A percentile compares a stretch with the other conserved stretches of the same genome.
Evolutionary conservation across 2,329 filamentous ascomycete species (phyloP).

Genomic region (Diaporthe vexans): DNA sequence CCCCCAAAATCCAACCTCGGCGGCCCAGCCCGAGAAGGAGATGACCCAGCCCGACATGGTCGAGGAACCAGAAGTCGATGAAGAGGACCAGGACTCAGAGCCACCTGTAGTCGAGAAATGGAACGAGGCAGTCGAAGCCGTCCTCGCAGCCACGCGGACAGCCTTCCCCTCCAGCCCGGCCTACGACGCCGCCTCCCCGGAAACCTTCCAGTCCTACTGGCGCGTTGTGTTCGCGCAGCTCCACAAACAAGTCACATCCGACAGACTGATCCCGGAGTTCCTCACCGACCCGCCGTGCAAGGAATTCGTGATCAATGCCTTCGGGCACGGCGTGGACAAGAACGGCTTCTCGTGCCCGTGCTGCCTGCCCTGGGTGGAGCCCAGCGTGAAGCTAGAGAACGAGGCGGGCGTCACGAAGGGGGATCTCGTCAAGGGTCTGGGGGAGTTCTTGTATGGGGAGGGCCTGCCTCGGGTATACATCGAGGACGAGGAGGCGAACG

Average conservation of each 20-base stretch:
- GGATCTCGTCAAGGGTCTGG: not conserved
- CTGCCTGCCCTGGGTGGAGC: slow-evolving; percentile 17
- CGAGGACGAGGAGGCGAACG: not conserved
- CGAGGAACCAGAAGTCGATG: not conserved
- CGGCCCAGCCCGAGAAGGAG: not conserved
- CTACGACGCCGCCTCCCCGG: not conserved
- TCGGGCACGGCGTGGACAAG: not conserved
- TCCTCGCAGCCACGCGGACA: not conserved
- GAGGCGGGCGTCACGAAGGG: not conserved
- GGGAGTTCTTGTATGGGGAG: not conserved
- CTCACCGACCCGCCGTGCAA: slow-evolving; percentile 7
- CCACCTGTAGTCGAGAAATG: not conserved
- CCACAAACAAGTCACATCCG: not conserved
- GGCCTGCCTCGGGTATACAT: not conserved
- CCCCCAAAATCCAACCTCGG: not conserved
- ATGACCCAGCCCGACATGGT: not conserved
- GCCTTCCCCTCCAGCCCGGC: slow-evolving; percentile 2
- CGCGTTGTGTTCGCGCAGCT: slow-evolving; percentile 9
- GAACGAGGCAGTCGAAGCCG: not conserved
- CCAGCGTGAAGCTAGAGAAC: not conserved
- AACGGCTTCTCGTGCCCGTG: not conserved
- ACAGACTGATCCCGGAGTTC: not conserved
- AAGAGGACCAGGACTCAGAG: not conserved
- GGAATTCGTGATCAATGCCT: not conserved
- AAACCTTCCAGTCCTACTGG: not conserved